Base-by-base conservation (phyloP, 345 rosid genomes). In the Angophora floribunda region DNA sequence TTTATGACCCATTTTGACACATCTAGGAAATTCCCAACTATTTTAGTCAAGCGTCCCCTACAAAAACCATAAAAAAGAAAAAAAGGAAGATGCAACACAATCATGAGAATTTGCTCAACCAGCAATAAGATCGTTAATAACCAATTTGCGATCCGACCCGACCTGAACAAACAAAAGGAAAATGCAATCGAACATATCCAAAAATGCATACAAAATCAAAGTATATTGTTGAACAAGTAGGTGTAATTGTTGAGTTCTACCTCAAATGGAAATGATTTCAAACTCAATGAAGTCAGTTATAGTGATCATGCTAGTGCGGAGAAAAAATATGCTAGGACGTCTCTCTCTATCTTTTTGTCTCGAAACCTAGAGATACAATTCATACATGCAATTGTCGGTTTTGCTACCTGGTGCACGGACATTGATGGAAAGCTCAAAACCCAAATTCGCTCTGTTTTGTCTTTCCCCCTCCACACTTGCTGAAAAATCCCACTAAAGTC, bases 11-110 rank as follows among this genome's bases (percentile, higher is more conserved):
- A n/a, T n/a, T n/a, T n/a, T n/a, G n/a, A n/a, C n/a, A n/a, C n/a
- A n/a, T n/a, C n/a, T n/a, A n/a, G n/a, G n/a, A n/a, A n/a, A 65
- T 2, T 16, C 17, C 13, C 45, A 17, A 32, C 22, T 32, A 0
- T 16, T 70, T 0, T 41, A 4, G 5, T 12, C 3, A 5, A 32
- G 24, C 0, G 0, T 0, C 5, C 21, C 10, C 19, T 53, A 15
- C 26, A 53, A 36, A 36, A 36, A 61, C 28, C 13, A 0, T 6
- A 51, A 59, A 26, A n/a, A 11, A 3, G 3, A 26, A 16, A 21
- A 22, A 59, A 0, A 0, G 70, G 16, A 61, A 61, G 32, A 61
- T 12, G 8, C 32, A 1, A 26, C 1, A 6, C 7, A 15, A 12
- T 26, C 67, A 26, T 1, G 32, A 61, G 67, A 28, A 6, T 26